These are phyloP conservation scores for Pholiota microspora DNA, from an alignment of 768 basidiomycete species.

Conservation along the genomic window DNA sequence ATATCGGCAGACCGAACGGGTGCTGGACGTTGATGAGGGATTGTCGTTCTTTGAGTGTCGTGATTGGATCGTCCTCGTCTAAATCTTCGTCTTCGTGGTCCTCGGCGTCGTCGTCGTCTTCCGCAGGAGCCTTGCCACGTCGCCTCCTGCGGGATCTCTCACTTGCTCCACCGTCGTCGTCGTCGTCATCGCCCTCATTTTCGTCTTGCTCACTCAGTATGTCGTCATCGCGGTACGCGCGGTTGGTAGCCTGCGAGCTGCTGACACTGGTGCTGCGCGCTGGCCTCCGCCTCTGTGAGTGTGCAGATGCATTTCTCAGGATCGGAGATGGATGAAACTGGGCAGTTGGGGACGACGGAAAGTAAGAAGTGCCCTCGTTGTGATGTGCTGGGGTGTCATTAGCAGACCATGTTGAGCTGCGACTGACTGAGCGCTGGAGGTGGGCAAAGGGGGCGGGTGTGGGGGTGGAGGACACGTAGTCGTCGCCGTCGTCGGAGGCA, in stretches of 20 bases:
- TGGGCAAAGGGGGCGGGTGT: conserved; percentile 29
- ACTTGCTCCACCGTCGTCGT: conserved; percentile 33
- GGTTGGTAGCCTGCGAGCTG: conserved; percentile 50
- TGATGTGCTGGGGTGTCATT: conserved; percentile 62
- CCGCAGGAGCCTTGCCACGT: conserved; percentile 45
- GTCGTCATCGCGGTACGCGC: conserved; percentile 45
- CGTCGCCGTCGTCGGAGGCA: conserved; percentile 33
- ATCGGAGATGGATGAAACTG: conserved; percentile 40
- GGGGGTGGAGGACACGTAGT: conserved; percentile 40
- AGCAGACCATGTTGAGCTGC: conserved; percentile 58
- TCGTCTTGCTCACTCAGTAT: conserved; percentile 46
- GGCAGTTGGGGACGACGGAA: conserved; percentile 47
- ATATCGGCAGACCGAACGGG: conserved; percentile 98
- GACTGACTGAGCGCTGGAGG: conserved; percentile 44
- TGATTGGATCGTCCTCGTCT: conserved; percentile 81
- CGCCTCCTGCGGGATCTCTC: conserved; percentile 22
- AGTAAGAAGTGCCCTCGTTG: conserved; percentile 69
- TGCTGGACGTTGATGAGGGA: conserved; percentile 99
- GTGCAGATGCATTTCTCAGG: conserved; percentile 49
- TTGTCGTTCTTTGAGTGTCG: conserved; percentile 85
- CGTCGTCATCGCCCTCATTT: conserved; percentile 24
- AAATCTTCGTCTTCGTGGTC: conserved; percentile 43
- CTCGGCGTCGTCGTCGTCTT: conserved; percentile 25
- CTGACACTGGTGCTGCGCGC: conserved; percentile 62
- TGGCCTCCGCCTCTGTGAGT: conserved; percentile 41